phyloP scores from a whole-genome alignment of 2,329 filamentous ascomycete species.

The Akanthomyces muscarius region DNA sequence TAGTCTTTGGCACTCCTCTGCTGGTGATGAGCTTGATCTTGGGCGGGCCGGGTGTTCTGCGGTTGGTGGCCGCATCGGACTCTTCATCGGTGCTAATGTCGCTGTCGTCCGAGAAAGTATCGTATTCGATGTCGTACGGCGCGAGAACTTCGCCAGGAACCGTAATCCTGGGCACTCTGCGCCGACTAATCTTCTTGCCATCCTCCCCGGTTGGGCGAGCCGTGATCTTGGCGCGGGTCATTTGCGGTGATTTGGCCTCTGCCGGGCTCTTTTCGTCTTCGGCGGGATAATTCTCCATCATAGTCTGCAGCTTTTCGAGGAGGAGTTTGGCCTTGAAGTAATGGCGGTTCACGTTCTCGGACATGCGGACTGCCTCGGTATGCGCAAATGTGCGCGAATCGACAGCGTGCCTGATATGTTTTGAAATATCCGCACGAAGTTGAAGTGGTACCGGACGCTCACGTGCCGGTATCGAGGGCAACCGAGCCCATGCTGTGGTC shows the following conservation, averaged over 20 bases:
- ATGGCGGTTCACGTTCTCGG: constrained; percentile 60
- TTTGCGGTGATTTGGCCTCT: constrained; percentile 50
- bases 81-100: constrained; percentile 52
- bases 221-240: constrained; percentile 46
- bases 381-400: constrained; percentile 55
- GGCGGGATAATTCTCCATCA: constrained; percentile 57
- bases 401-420: constrained; percentile 50
- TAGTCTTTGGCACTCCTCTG: constrained; percentile 39
- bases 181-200: constrained; percentile 44
- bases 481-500: constrained; percentile 52
- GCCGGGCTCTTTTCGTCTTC: constrained; percentile 51
- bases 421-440: constrained; percentile 58
- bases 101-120: constrained; percentile 50
- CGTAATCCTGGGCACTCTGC: constrained; percentile 54
- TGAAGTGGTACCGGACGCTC: constrained; percentile 45
- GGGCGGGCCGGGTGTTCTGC: constrained; percentile 36
- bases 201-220: constrained; percentile 41
- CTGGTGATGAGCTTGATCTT: constrained; percentile 48
- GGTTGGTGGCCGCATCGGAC: constrained; percentile 36
- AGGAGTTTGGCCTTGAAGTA: constrained; percentile 57
- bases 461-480: constrained; percentile 46
- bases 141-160: constrained; percentile 64
- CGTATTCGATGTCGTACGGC: constrained; percentile 61
- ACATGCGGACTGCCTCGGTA: constrained; percentile 60
- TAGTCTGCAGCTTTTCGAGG: constrained; percentile 53